Base-by-base conservation (phyloP, 192 early-diverging fungal genomes). In the Gonapodya sp. region DNA sequence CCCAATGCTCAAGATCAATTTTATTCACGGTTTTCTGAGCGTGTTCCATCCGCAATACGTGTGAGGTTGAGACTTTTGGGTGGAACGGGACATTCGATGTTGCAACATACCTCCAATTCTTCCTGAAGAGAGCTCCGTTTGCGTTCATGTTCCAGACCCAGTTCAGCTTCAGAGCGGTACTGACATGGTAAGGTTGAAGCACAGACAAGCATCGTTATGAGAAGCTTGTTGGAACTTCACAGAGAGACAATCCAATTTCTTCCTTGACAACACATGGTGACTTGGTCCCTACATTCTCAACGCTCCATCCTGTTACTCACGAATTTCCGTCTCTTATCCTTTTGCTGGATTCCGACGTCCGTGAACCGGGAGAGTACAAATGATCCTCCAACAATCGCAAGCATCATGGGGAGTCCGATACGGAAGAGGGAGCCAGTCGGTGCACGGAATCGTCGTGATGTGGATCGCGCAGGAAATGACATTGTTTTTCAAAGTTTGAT, bases 1-100 rank as follows among this genome's bases (percentile, higher is more conserved):
- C 46, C 46, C 46, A 64, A 64, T 64, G 46, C 24, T 64, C 46
- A 64, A 64, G 46, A 64, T 64, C 46, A 64, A 64, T 64, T 64
- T 64, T 64, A 24, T 24, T 24, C 8, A 64, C 46, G 8, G 46
- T 64, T 64, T 64, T 64, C 46, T 64, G n/a, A n/a, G n/a, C n/a
- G n/a, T n/a, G n/a, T n/a, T n/a, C n/a, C n/a, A n/a, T n/a, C n/a
- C n/a, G 46, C 46, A 64, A 24, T 64, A 16, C 24, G 46, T 8
- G 24, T 8, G 24, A 64, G 46, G 46, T 64, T 64, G 8, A 64
- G 46, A 64, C 8, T 8, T 64, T 64, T n/a, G n/a, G 46, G 8
- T 64, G 46, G 24, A 64, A 64, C 8, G 8, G 46, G 46, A 24
- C 24, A 24, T 8, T 64, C 24, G 46, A 24, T 64, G 46, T n/a